phyloP scores from a whole-genome alignment of 1,284 basidiomycete genomes.

The Volvariella volvacea region DNA sequence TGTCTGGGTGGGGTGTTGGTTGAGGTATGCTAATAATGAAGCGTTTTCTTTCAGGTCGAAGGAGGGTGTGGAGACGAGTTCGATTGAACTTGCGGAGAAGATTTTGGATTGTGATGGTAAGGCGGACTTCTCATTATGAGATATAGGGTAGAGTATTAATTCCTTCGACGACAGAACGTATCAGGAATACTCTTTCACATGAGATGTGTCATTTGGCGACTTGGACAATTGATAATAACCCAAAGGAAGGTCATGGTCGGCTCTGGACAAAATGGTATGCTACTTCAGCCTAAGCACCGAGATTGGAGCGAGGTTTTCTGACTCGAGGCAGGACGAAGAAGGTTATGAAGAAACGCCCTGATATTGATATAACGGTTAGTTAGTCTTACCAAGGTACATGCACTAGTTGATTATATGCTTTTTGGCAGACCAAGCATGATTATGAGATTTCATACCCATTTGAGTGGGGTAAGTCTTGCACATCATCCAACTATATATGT shows the following conservation, averaged over 20 bases:
- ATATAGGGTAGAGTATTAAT: background rate
- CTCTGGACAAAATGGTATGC: slow-evolving; percentile 71
- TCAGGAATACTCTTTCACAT: slow-evolving; percentile 74
- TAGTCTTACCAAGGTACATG: background rate
- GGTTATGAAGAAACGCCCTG: slow-evolving; percentile 54
- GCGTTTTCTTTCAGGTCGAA: slow-evolving; percentile 12
- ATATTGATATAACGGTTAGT: slow-evolving; percentile 68
- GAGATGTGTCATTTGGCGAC: slow-evolving; percentile 86
- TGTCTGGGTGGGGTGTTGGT: background rate
- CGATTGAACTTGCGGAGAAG: slow-evolving; percentile 74
- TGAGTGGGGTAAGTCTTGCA: slow-evolving; percentile 57
- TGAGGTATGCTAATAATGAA: background rate
- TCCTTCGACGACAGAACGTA: slow-evolving; percentile 45
- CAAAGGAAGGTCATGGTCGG: slow-evolving; percentile 63
- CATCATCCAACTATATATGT: background rate
- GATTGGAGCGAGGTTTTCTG: slow-evolving; percentile 13
- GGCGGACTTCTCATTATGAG: slow-evolving; percentile 6
- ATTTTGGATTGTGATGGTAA: slow-evolving; percentile 69
- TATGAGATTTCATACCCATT: slow-evolving; percentile 77
- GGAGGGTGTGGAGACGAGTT: slow-evolving; percentile 42
- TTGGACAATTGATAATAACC: slow-evolving; percentile 68
- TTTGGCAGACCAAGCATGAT: slow-evolving; percentile 56
- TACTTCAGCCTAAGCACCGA: no score
- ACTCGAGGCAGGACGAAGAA: slow-evolving; percentile 44
- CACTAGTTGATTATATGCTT: background rate